These are phyloP conservation scores for Trypanosoma rangeli DNA, from an alignment of 208 protist genomes.

Conservation along the genomic window DNA sequence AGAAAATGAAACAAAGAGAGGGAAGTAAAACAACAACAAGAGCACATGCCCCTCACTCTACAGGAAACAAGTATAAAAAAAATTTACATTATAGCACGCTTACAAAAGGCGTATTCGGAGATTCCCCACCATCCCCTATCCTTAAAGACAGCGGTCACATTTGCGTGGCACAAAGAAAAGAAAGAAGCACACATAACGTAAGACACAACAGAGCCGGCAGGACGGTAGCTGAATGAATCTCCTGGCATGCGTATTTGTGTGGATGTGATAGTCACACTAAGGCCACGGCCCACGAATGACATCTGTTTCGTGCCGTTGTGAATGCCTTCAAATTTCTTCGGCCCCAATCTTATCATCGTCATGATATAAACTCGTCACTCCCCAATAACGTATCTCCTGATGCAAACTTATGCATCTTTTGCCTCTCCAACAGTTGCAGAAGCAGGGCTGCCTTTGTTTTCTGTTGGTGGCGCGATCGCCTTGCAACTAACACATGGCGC, in stretches of 20 bases:
- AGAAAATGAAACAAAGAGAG: not conserved
- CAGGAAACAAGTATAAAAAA: not conserved
- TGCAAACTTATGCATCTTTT: not conserved
- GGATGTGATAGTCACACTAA: not conserved
- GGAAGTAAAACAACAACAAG: not conserved
- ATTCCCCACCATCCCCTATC: not conserved
- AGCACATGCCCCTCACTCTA: not conserved
- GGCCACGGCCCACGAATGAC: not conserved
- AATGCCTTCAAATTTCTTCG: not conserved
- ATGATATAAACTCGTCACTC: not conserved
- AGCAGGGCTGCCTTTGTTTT: conserved; percentile 44
- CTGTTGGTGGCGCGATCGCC: conserved; percentile 37
- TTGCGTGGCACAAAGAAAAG: not conserved
- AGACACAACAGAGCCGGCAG: not conserved
- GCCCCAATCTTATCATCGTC: not conserved
- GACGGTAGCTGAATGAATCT: not conserved
- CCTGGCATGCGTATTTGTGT: not conserved
- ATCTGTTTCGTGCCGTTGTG: not conserved
- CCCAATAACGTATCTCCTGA: not conserved
- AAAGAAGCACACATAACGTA: not conserved
- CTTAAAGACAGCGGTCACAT: not conserved
- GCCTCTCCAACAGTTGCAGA: conserved; percentile 42
- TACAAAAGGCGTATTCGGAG: not conserved
- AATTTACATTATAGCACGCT: not conserved
- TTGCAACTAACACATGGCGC: conserved; percentile 68